These are phyloP conservation scores for Wickerhamiella galacta DNA, from an alignment of 805 yeast species.

Conservation along the genomic window DNA sequence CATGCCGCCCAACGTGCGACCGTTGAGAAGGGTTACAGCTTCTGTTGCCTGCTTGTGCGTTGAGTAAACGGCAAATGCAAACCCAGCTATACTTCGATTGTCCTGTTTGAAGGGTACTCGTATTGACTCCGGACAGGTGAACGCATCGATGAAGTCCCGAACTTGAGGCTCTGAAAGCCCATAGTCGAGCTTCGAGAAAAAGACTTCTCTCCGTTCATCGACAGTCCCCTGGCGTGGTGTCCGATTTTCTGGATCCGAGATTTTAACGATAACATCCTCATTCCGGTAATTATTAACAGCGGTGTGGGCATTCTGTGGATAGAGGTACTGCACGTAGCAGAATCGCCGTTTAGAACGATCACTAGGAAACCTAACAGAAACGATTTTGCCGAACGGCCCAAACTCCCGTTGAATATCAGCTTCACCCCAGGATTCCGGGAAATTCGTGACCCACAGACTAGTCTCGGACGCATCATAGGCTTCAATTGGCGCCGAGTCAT, in stretches of 20 bases:
- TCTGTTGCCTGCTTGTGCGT: neutral
- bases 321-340: constrained; percentile 2
- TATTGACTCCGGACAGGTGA: neutral
- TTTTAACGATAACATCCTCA: neutral
- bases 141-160: neutral
- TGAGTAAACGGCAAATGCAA: constrained; percentile 11
- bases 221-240: neutral
- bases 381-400: constrained; percentile 1
- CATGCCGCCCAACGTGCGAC: neutral
- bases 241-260: constrained; percentile 2
- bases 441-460: constrained; percentile 4
- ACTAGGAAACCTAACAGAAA: constrained; percentile 1
- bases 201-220: constrained; percentile 2
- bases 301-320: neutral
- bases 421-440: neutral
- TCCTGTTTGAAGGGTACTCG: neutral
- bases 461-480: constrained; percentile 1
- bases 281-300: neutral
- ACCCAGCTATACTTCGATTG: neutral
- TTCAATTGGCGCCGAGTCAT: neutral
- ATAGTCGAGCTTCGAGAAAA: constrained; percentile 3
- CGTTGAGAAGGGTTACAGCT: neutral
- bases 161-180: neutral
- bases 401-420: neutral
- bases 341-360: constrained; percentile 1